Base-by-base conservation (phyloP, 768 basidiomycete genomes). In the Neoboletus magnificus region DNA sequence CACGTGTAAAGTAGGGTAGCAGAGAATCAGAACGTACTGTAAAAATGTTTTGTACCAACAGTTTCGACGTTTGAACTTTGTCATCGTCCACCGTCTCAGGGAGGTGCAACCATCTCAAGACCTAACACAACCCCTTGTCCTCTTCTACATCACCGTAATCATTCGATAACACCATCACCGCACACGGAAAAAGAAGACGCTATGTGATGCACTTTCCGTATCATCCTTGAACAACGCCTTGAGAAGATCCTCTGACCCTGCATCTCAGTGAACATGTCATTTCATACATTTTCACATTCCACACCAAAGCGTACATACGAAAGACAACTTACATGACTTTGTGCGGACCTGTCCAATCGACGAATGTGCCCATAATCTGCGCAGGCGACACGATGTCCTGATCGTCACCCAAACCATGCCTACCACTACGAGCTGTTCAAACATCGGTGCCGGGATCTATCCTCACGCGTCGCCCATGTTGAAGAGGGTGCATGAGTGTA, bases 271-370 rank as follows among this genome's bases (percentile, higher is more conserved):
- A 15, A 1, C 18, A 25, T 25, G n/a, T 45, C 25, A 42, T 13
- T 37, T 36, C 35, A 51, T 16, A 7, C 4, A 11, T 5, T 10
- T 48, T 5, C 33, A 13, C 15, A 9, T 13, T 22, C 13, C 27
- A 37, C 62, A 5, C 3, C 3, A 27, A 27, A 27, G 27, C 27
- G 27, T 5, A 5, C 27, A 5, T 5, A 27, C 5, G 18, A 60
- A 43, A 27, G 13, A 74, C 72, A 66, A 72, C 76, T 75, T 65
- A 81, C 65, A 82, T 79, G 36, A 81, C 79, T 64, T 91, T 92
- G 64, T 82, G 77, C 0, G 91, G 89, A 66, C 94, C 87, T 3
- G 89, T 91, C 93, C 93, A 95, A 60, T 94, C 92, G 3, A 87
- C 78, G 64, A 95, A 79, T 71, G 93, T 80, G n/a, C 85, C 74